Evolutionary conservation across 2,329 filamentous ascomycete species (phyloP).

Genomic region (Clonostachys rosea): DNA sequence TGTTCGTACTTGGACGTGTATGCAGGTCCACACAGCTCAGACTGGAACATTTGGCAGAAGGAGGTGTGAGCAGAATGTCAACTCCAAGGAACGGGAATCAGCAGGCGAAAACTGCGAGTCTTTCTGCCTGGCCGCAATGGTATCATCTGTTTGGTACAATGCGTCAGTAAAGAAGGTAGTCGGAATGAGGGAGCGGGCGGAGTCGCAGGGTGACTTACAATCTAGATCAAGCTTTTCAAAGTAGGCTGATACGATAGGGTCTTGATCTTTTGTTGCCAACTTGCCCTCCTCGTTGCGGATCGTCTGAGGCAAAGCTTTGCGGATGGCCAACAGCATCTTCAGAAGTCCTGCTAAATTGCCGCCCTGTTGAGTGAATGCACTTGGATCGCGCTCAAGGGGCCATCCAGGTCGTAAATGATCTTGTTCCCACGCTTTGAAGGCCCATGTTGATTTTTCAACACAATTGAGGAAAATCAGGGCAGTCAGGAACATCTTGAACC

Average conservation of each 20-base stretch:
- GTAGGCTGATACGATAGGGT: conserved; percentile 40
- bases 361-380: conserved; percentile 53
- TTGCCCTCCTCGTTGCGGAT: conserved; percentile 38
- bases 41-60: conserved; percentile 25
- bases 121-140: conserved; percentile 37
- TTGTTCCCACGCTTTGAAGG: conserved; percentile 65
- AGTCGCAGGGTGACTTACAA: conserved; percentile 35
- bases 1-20: no score
- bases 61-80: conserved; percentile 43
- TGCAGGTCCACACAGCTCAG: neutral
- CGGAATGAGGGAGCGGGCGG: no score
- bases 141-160: conserved; percentile 11
- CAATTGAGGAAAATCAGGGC: conserved; percentile 60
- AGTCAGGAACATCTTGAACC: conserved; percentile 57
- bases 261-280: conserved; percentile 39
- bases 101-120: conserved; percentile 44
- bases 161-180: no score
- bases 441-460: conserved; percentile 65
- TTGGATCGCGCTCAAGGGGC: conserved; percentile 55
- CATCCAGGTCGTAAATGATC: conserved; percentile 53
- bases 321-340: conserved; percentile 57
- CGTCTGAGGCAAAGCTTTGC: conserved; percentile 53
- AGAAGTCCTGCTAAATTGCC: conserved; percentile 53
- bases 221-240: conserved; percentile 53
- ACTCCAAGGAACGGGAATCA: conserved; percentile 44